These are phyloP conservation scores for Torulaspora gathmanii DNA, from an alignment of 805 yeast species.

Conservation along the genomic window DNA sequence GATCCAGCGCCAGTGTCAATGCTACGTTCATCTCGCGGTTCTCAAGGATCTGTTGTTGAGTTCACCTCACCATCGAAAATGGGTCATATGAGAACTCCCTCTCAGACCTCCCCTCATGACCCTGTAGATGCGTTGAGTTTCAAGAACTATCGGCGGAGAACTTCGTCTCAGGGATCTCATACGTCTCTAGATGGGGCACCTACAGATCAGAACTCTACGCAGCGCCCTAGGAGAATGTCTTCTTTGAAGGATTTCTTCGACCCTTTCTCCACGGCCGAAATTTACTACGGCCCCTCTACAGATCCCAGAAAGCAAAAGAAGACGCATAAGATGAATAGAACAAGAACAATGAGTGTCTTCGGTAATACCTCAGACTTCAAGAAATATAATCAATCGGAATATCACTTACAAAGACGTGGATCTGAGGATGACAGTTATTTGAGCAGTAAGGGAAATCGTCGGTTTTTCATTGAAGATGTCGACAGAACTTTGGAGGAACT, in stretches of 20 bases:
- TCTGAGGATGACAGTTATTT: slow-evolving; percentile 48
- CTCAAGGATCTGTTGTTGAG: slow-evolving; percentile 6
- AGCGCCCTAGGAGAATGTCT: slow-evolving; percentile 34
- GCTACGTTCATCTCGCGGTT: slow-evolving; percentile 5
- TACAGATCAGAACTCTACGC: slow-evolving; percentile 2
- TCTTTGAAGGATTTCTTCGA: slow-evolving; percentile 49
- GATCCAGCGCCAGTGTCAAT: slow-evolving; percentile 2
- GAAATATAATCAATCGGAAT: slow-evolving; percentile 15
- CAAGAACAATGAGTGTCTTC: slow-evolving; percentile 53
- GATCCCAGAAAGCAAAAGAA: slow-evolving; percentile 46
- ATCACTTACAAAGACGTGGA: slow-evolving; percentile 44
- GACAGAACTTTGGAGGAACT: slow-evolving; percentile 66
- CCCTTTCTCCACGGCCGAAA: slow-evolving; percentile 65
- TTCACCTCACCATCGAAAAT: background rate
- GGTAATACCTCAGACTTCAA: slow-evolving; percentile 31
- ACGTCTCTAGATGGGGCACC: slow-evolving; percentile 3
- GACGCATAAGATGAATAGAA: slow-evolving; percentile 40
- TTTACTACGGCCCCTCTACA: slow-evolving; percentile 61
- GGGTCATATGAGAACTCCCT: slow-evolving; percentile 1
- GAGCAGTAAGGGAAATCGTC: slow-evolving; percentile 37
- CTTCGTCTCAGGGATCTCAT: slow-evolving; percentile 7
- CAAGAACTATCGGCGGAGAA: slow-evolving; percentile 3
- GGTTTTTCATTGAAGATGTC: slow-evolving; percentile 69
- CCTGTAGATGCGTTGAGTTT: slow-evolving; percentile 2
- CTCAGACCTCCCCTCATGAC: slow-evolving; percentile 5